phyloP scores from a whole-genome alignment of 1,284 basidiomycete species.

The Amylostereum areolatum region DNA sequence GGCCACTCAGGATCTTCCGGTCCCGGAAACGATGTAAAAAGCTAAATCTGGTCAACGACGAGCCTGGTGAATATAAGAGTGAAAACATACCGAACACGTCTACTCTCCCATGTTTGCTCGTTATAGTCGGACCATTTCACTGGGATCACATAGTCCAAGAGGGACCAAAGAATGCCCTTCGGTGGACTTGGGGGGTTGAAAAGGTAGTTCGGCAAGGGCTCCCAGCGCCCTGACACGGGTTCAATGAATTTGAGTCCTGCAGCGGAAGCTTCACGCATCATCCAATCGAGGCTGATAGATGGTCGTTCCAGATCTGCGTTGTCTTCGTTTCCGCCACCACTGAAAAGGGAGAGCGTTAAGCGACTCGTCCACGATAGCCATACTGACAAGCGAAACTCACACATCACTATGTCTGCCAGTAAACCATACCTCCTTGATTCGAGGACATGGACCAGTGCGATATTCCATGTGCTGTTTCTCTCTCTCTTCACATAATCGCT shows the following conservation, averaged over 20 bases:
- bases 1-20: not conserved
- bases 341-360: not conserved
- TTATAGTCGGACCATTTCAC: not conserved
- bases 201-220: not conserved
- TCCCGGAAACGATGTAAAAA: not conserved
- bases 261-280: constrained; percentile 1
- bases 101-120: not conserved
- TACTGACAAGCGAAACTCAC: not conserved
- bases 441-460: not conserved
- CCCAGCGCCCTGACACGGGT: not conserved
- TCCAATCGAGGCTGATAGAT: not conserved
- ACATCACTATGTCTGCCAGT: constrained; percentile 2
- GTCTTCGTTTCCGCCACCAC: not conserved
- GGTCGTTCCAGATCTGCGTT: not conserved
- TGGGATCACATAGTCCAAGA: not conserved
- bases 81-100: not conserved
- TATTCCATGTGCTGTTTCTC: no score
- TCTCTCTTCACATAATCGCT: no score
- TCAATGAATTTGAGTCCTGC: not conserved
- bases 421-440: constrained; percentile 5
- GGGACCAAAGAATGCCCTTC: not conserved
- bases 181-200: not conserved
- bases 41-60: not conserved
- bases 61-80: not conserved
- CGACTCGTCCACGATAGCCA: not conserved